Evolutionary conservation across 2,329 filamentous ascomycete species (phyloP).

Genomic region (Colletotrichum eremochloae): DNA sequence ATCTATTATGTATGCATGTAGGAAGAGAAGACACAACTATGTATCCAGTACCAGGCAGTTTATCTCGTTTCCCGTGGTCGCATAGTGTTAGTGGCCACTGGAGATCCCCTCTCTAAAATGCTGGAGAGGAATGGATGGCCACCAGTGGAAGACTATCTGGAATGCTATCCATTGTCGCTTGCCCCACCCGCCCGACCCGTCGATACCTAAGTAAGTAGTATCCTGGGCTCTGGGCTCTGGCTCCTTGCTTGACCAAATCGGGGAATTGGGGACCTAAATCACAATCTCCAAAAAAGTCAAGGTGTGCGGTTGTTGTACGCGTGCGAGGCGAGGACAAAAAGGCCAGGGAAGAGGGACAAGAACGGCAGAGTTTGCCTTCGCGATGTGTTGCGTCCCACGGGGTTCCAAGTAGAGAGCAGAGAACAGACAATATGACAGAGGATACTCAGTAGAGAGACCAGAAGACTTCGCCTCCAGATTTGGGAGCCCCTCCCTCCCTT

Average conservation of each 20-base stretch:
- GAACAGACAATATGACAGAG: background rate
- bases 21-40: background rate
- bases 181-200: background rate
- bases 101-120: background rate
- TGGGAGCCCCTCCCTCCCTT: too few relatives aligned
- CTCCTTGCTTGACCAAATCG: background rate
- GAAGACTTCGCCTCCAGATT: background rate
- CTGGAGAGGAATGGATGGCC: background rate
- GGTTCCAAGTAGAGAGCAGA: background rate
- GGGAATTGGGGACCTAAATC: background rate
- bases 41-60: background rate
- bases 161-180: background rate
- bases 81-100: background rate
- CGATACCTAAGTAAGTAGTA: background rate
- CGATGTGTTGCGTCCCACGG: background rate
- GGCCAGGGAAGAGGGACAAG: too few relatives aligned
- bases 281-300: background rate
- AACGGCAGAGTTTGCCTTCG: background rate
- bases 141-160: background rate
- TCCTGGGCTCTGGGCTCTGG: background rate
- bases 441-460: background rate
- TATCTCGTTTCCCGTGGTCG: background rate
- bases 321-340: background rate
- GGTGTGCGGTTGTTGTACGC: background rate
- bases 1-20: background rate